Conservation (phyloP, 352 stramenopile species). For the Globisporangium viniferum region DNA sequence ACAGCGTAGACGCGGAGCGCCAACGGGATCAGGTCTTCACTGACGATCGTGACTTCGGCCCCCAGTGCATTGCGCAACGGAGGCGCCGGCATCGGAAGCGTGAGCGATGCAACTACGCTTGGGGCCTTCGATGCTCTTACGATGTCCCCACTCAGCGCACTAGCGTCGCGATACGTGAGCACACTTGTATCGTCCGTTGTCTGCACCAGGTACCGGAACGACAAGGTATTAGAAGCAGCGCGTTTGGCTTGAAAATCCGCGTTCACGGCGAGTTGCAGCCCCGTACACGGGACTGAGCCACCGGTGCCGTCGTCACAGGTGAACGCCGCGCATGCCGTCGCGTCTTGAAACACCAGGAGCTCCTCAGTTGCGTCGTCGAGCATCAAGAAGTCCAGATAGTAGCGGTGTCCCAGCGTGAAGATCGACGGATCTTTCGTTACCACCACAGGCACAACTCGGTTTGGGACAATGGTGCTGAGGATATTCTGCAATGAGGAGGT, state of each 20-base stretch:
- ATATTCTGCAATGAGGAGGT: slow-evolving; percentile 34
- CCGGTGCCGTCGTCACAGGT: slow-evolving; percentile 41
- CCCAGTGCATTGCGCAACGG: slow-evolving; percentile 9
- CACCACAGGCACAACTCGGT: slow-evolving; percentile 37
- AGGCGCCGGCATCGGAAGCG: slow-evolving; percentile 25
- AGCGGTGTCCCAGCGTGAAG: slow-evolving; percentile 36
- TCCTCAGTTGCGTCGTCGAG: slow-evolving; percentile 32
- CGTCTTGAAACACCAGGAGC: slow-evolving; percentile 25
- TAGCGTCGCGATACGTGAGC: slow-evolving; percentile 28
- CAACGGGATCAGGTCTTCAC: slow-evolving; percentile 27
- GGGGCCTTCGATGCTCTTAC: slow-evolving; percentile 38
- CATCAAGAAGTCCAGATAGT: slow-evolving; percentile 45
- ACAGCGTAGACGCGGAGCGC: slow-evolving; percentile 42
- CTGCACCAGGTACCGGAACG: slow-evolving; percentile 59
- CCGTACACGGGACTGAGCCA: slow-evolving; percentile 22
- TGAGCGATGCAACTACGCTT: slow-evolving; percentile 23
- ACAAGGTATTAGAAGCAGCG: slow-evolving; percentile 39
- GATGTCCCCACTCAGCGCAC: slow-evolving; percentile 37
- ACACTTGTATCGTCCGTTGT: slow-evolving; percentile 23
- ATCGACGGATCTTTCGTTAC: slow-evolving; percentile 42
- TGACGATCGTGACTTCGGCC: slow-evolving; percentile 30
- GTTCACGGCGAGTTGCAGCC: slow-evolving; percentile 42
- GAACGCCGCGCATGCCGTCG: slow-evolving; percentile 38
- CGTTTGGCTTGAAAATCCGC: slow-evolving; percentile 33
- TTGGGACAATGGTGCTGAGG: slow-evolving; percentile 32